Evolutionary conservation across 1,284 basidiomycete species (phyloP), one percentile per base, ranked within the genome.

Genomic region (Malassezia japonica): DNA sequence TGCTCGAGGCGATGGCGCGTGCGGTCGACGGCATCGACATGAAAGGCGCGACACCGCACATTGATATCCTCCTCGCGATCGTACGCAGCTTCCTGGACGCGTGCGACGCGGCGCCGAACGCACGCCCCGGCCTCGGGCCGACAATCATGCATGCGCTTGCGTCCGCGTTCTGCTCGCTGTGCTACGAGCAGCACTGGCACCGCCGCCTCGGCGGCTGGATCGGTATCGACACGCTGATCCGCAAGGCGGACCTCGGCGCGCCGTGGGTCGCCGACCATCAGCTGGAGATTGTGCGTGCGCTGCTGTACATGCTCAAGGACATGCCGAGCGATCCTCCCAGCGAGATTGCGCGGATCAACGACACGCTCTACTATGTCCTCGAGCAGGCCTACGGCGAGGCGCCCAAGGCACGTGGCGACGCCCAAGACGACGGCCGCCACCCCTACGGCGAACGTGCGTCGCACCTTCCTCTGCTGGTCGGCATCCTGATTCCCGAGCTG

Each of bases 281-380:
- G 72, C 80, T 87, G 37, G 92, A 98, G 64, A 83, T 95, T 57
- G 82, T 91, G 44, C 84, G 91, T 38, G 90, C 87, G 4, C 79
- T 99, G 28, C 77, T 98, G 38, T 91, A 91, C 69, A 86, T 92
- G 57, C 78, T 99, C 43, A 96, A 98, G 72, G 92, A 98, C 70
- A 86, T 95, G 70, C 91, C 94, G 0, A 81, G 82, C 59, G 91
- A 98, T 61, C 80, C 90, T 35, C 87, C 89, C 0, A 81, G 81
- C 20, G 84, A 91, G 61, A 81, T 90, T 29, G 81, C 84, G 32
- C 81, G 84, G 44, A 85, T 95, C 32, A 78, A 83, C 23, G 82
- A 86, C 46, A 83, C 89, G 27, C 78, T 98, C 46, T 80, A 82
- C 51, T 79, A 80, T 48, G 82, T 96, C 44, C 77, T 98, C 47